Evolutionary conservation across 2,329 filamentous ascomycete genomes (phyloP).

Genomic region (Aspergillus neotritici): DNA sequence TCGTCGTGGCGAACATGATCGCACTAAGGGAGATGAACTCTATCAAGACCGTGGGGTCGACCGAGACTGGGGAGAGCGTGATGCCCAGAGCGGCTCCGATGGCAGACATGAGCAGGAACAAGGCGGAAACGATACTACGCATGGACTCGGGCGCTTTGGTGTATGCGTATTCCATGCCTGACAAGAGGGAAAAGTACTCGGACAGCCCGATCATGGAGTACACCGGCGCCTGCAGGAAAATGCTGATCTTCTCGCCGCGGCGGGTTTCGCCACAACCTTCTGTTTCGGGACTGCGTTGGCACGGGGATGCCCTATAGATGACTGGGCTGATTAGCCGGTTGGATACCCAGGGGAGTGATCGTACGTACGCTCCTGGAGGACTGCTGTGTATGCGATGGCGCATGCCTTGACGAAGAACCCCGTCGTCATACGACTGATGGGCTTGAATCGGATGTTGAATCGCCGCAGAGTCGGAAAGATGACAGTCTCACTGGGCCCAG

Average conservation of each 20-base stretch:
- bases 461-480: conserved; percentile 61
- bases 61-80: conserved; percentile 6
- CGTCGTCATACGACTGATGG: conserved; percentile 63
- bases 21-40: conserved; percentile 10
- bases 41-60: conserved; percentile 11
- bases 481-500: conserved; percentile 58
- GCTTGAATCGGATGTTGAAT: conserved; percentile 57
- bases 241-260: background rate
- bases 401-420: conserved; percentile 59
- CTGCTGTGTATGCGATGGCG: conserved; percentile 51
- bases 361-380: conserved; percentile 49
- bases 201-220: background rate
- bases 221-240: background rate
- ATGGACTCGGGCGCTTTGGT: conserved; percentile 9
- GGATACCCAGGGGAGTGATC: background rate
- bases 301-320: conserved; percentile 1
- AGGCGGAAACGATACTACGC: conserved; percentile 18
- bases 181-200: conserved; percentile 1
- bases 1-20: conserved; percentile 6
- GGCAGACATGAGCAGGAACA: conserved; percentile 11
- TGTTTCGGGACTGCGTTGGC: background rate
- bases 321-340: background rate
- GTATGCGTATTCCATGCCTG: conserved; percentile 6
- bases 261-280: background rate
- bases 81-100: conserved; percentile 11